Evolutionary conservation across 768 basidiomycete genomes (phyloP).

Genomic region (Gymnopilus dilepis): DNA sequence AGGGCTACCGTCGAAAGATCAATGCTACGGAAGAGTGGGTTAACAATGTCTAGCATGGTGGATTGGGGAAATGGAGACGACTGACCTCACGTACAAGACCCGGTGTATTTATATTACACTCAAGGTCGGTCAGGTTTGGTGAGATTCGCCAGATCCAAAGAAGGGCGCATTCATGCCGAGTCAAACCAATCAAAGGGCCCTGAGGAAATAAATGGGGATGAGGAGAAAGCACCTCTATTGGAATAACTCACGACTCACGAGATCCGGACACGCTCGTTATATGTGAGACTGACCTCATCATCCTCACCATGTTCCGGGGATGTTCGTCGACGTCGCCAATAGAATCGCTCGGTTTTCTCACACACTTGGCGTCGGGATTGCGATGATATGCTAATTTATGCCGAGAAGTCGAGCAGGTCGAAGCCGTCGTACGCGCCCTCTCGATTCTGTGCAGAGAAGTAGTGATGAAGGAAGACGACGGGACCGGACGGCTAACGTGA

Average conservation of each 20-base stretch:
- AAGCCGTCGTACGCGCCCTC: conserved; percentile 2
- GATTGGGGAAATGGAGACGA: conserved; percentile 10
- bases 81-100: neutral
- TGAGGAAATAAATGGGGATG: conserved; percentile 24
- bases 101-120: conserved; percentile 23
- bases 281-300: conserved; percentile 22
- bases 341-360: neutral
- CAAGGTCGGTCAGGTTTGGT: conserved; percentile 2
- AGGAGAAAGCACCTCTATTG: conserved; percentile 15
- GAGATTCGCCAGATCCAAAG: conserved; percentile 11
- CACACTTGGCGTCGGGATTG: neutral
- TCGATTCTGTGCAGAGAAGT: conserved; percentile 2
- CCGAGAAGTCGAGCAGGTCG: conserved; percentile 10
- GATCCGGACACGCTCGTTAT: conserved; percentile 30
- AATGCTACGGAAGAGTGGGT: conserved; percentile 24
- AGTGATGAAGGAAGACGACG: conserved; percentile 24
- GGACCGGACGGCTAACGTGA: conserved; percentile 24
- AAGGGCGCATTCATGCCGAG: conserved; percentile 29
- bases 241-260: conserved; percentile 24
- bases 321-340: neutral
- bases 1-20: conserved; percentile 31
- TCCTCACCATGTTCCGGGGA: conserved; percentile 23
- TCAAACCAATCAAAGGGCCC: conserved; percentile 26
- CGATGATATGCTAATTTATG: neutral
- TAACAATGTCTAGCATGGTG: conserved; percentile 34